Evolutionary conservation across 2,329 filamentous ascomycete genomes (phyloP).

Genomic region (Stagonosporopsis rhizophila): DNA sequence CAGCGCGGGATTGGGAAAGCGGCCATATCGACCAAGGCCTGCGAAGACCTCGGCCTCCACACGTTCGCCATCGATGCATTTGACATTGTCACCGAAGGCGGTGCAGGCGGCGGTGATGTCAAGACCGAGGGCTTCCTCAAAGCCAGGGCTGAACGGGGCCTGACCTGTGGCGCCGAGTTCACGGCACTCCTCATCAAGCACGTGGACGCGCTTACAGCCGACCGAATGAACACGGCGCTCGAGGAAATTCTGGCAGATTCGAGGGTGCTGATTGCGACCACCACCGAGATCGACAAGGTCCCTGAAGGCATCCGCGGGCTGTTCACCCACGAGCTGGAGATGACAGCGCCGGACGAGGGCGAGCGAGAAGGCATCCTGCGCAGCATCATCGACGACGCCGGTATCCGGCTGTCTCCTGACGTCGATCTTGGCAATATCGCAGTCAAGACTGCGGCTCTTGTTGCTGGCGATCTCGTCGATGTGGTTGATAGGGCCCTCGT

Average conservation of each 20-base stretch:
- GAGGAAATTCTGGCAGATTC: slow-evolving; percentile 82
- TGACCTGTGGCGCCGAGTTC: slow-evolving; percentile 83
- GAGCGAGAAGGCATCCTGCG: slow-evolving; percentile 88
- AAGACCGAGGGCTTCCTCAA: slow-evolving; percentile 93
- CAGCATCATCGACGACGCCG: slow-evolving; percentile 76
- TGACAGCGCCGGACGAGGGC: slow-evolving; percentile 88
- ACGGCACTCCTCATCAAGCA: slow-evolving; percentile 88
- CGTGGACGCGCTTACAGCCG: slow-evolving; percentile 87
- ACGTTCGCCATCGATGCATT: slow-evolving; percentile 89
- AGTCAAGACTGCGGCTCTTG: slow-evolving; percentile 92
- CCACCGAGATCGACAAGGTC: slow-evolving; percentile 93
- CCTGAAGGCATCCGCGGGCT: slow-evolving; percentile 87
- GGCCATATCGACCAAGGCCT: slow-evolving; percentile 77
- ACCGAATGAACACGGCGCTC: slow-evolving; percentile 85
- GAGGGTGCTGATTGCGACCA: slow-evolving; percentile 88
- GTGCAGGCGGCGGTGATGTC: slow-evolving; percentile 84
- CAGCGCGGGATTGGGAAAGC: slow-evolving; percentile 94
- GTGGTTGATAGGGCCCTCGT: slow-evolving; percentile 89
- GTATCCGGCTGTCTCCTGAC: slow-evolving; percentile 78
- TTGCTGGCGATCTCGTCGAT: slow-evolving; percentile 92
- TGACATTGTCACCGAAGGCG: slow-evolving; percentile 91
- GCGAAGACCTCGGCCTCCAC: slow-evolving; percentile 88
- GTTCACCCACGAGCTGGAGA: slow-evolving; percentile 95
- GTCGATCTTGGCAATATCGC: slow-evolving; percentile 87
- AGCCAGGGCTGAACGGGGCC: slow-evolving; percentile 84